phyloP scores from a whole-genome alignment of 2,329 filamentous ascomycete genomes.

The Fusarium sp. region DNA sequence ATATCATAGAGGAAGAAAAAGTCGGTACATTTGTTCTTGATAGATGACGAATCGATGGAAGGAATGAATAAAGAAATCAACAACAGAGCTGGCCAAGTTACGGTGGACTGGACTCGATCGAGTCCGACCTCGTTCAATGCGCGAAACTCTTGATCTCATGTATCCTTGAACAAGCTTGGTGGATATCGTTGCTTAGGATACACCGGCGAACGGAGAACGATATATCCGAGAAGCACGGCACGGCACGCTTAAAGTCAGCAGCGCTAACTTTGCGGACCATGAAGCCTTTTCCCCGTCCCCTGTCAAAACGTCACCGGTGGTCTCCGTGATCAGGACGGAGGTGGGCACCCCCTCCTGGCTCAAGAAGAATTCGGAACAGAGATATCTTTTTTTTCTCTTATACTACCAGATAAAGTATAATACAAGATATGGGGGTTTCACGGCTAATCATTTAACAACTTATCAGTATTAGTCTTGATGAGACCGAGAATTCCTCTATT shows the following conservation, averaged over 20 bases:
- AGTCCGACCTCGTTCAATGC: background rate
- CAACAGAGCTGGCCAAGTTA: background rate
- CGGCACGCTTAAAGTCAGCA: conserved; percentile 1
- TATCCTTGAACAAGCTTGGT: background rate
- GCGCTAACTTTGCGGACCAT: conserved; percentile 22
- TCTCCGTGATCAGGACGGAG: conserved; percentile 40
- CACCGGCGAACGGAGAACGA: conserved; percentile 6
- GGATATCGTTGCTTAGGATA: background rate
- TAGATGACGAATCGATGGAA: conserved; percentile 27
- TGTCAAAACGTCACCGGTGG: conserved; percentile 26
- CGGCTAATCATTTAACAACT: too few relatives aligned
- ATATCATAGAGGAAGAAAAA: conserved; percentile 40
- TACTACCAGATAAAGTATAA: too few relatives aligned
- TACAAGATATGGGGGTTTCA: too few relatives aligned
- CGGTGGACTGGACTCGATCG: too few relatives aligned
- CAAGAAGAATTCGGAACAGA: background rate
- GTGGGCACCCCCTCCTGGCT: conserved; percentile 19
- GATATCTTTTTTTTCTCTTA: too few relatives aligned
- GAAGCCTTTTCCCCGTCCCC: conserved; percentile 32
- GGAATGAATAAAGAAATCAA: conserved; percentile 17
- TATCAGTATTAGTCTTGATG: background rate
- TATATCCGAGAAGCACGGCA: conserved; percentile 3
- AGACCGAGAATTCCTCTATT: background rate
- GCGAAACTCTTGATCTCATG: background rate
- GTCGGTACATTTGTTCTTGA: conserved; percentile 22